Evolutionary conservation across 257 asterid genomes (phyloP).

Genomic region (Verbascum thapsus): DNA sequence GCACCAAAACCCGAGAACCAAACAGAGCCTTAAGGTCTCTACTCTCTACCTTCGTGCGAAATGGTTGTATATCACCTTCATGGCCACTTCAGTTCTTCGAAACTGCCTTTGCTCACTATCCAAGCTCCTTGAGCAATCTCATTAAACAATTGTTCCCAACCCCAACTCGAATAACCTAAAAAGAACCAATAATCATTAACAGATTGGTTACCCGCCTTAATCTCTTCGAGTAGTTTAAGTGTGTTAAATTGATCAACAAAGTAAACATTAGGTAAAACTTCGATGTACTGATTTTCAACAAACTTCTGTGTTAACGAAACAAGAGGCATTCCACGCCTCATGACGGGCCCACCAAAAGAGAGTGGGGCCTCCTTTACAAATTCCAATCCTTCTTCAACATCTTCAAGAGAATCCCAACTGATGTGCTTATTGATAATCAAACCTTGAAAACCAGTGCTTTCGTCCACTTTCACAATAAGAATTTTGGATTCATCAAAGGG

Average conservation of each 20-base stretch:
- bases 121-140: constrained; percentile 94
- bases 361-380: constrained; percentile 66
- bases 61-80: constrained; percentile 31
- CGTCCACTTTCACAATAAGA: constrained; percentile 65
- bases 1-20: too few species aligned
- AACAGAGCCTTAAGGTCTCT: too few species aligned
- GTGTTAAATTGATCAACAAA: constrained; percentile 62
- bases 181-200: constrained; percentile 75
- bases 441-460: constrained; percentile 65
- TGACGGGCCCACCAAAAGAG: constrained; percentile 83
- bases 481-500: constrained; percentile 81
- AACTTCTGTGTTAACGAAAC: constrained; percentile 56
- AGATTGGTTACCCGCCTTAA: constrained; percentile 59
- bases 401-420: constrained; percentile 72
- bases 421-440: constrained; percentile 73
- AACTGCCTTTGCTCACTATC: constrained; percentile 50
- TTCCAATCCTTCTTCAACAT: constrained; percentile 54
- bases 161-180: constrained; percentile 81
- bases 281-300: constrained; percentile 36
- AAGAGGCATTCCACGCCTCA: constrained; percentile 79
- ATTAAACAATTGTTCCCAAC: constrained; percentile 71
- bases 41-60: too few species aligned
- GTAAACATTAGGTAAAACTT: constrained; percentile 58
- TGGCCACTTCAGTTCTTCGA: constrained; percentile 63
- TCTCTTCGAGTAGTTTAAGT: constrained; percentile 47